Conservation (phyloP, 139 green algal genomes). For the Raphidocelis subcapitata region DNA sequence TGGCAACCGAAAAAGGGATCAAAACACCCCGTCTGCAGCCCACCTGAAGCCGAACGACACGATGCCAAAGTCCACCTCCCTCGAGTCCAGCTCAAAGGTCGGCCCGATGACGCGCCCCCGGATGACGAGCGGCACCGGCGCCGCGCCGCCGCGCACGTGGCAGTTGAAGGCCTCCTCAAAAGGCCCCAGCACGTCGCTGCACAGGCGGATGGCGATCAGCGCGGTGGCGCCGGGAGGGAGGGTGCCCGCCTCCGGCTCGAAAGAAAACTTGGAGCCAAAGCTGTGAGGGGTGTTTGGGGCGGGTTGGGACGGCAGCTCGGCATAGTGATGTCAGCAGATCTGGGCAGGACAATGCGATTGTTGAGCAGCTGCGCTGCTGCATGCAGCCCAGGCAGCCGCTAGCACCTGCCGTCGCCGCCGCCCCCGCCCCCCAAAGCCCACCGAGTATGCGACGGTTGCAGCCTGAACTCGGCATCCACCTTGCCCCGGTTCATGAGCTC, state of each 20-base stretch:
- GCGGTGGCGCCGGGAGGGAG: slow-evolving; percentile 38
- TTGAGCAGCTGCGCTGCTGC: slow-evolving; percentile 47
- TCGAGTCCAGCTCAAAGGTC: slow-evolving; percentile 57
- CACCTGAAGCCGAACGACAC: slow-evolving; percentile 76
- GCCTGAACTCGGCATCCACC: slow-evolving; percentile 51
- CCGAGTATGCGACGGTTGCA: slow-evolving; percentile 21
- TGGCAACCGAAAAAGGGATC: too few species aligned
- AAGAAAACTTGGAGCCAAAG: slow-evolving; percentile 72
- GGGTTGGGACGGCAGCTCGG: too few species aligned
- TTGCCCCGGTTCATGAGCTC: slow-evolving; percentile 75
- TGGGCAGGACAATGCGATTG: too few species aligned
- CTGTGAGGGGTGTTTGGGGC: too few species aligned
- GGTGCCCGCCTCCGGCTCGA: slow-evolving; percentile 61
- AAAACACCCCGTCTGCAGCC: too few species aligned
- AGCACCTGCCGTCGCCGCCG: not conserved
- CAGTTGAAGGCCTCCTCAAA: slow-evolving; percentile 75
- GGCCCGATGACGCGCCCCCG: slow-evolving; percentile 68
- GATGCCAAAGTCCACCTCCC: slow-evolving; percentile 70
- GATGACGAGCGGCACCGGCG: slow-evolving; percentile 65
- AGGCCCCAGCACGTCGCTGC: slow-evolving; percentile 61
- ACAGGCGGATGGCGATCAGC: slow-evolving; percentile 58
- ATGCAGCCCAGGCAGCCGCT: slow-evolving; percentile 27
- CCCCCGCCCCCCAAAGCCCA: not conserved
- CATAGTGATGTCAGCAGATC: too few species aligned
- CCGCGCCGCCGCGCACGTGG: slow-evolving; percentile 49